Percentiles rank a stretch among this genome's conserved stretches.
Conservation (phyloP, 1,284 basidiomycete species). For the Sporisorium reilianum region DNA sequence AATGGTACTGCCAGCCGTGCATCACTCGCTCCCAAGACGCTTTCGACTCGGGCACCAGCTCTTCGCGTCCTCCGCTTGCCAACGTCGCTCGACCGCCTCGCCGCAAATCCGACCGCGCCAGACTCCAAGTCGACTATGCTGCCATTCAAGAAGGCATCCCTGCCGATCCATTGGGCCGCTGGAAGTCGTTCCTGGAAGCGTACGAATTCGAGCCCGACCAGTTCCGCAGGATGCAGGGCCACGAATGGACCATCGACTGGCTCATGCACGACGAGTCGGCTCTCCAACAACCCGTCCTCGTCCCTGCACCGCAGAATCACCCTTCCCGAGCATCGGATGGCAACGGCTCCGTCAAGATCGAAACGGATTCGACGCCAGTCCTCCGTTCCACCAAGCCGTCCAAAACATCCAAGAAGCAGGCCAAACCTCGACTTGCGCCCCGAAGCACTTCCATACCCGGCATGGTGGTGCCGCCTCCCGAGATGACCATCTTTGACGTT, state of each 20-base stretch:
- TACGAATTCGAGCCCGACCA: constrained; percentile 39
- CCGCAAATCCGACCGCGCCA: constrained; percentile 47
- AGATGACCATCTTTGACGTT: constrained; percentile 82
- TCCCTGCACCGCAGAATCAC: constrained; percentile 24
- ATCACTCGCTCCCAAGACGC: constrained; percentile 22
- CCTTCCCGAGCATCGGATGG: background rate
- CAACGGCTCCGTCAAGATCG: background rate
- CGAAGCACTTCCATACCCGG: constrained; percentile 45
- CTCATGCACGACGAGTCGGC: constrained; percentile 42
- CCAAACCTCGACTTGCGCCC: constrained; percentile 21
- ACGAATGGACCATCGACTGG: constrained; percentile 60
- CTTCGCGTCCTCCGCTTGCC: constrained; percentile 21
- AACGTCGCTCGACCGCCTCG: constrained; percentile 43
- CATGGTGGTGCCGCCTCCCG: constrained; percentile 82
- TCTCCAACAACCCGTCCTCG: constrained; percentile 45
- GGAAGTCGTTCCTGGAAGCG: constrained; percentile 44
- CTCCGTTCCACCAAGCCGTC: background rate
- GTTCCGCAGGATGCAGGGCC: constrained; percentile 46
- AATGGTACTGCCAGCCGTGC: constrained; percentile 59
- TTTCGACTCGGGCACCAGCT: constrained; percentile 26
- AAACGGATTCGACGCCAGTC: background rate
- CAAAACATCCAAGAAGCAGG: constrained; percentile 11
- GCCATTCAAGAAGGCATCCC: constrained; percentile 61
- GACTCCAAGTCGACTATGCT: constrained; percentile 56
- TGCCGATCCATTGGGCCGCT: constrained; percentile 55